Conservation (phyloP, 257 asterid species). For the Plantago elongata region DNA sequence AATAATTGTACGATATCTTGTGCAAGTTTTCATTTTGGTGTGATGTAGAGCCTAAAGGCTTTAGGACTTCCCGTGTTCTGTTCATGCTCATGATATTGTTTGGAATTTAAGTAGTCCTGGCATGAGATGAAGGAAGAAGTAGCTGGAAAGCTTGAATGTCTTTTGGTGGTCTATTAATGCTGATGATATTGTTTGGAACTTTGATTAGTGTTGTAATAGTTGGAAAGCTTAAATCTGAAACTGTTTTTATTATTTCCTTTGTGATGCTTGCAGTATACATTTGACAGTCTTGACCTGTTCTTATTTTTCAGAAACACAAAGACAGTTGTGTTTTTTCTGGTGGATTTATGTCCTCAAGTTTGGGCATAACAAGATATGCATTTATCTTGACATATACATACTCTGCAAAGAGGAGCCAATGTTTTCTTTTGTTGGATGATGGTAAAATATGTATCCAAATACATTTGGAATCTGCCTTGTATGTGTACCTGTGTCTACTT, state of each 20-base stretch:
- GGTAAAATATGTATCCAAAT: no score
- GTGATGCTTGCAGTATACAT: neutral
- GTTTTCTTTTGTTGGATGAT: neutral
- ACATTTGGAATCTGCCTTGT: neutral
- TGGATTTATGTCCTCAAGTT: neutral
- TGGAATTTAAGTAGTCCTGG: no score
- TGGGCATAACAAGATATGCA: no score
- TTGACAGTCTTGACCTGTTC: neutral
- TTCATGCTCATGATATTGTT: no score
- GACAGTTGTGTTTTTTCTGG: neutral
- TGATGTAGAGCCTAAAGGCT: neutral
- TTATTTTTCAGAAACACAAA: neutral
- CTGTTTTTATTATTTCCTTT: neutral
- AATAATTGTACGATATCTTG: neutral
- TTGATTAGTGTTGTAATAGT: neutral
- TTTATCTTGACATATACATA: neutral
- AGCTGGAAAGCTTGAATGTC: no score
- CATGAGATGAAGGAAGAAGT: no score
- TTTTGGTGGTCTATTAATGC: no score
- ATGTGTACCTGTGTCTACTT: neutral
- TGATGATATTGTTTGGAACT: neutral
- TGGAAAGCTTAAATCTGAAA: neutral
- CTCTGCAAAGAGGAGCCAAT: neutral
- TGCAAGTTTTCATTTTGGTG: neutral
- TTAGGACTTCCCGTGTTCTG: neutral